Evolutionary conservation across 805 yeast species (phyloP).

Genomic region (Pichia kluyveri): DNA sequence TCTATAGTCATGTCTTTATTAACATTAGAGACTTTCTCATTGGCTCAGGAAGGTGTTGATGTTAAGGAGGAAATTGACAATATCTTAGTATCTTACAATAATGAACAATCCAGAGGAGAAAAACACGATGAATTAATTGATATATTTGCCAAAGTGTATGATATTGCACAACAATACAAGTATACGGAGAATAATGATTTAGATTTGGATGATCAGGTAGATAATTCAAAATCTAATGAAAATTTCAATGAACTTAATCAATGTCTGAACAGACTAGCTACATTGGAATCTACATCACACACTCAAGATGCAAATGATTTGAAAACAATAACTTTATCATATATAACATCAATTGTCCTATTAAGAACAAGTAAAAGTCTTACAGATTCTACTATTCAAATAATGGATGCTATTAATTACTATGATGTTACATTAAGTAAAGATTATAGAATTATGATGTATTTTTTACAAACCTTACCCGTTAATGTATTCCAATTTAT

Average conservation of each 20-base stretch:
- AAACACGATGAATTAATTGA: neutral
- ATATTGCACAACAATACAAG: neutral
- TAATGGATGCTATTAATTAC: constrained; percentile 36
- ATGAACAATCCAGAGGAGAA: too few species aligned
- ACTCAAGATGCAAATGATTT: constrained; percentile 6
- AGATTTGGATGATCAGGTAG: neutral
- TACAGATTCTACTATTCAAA: constrained; percentile 32
- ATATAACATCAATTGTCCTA: constrained; percentile 14
- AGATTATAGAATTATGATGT: constrained; percentile 22
- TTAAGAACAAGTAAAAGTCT: constrained; percentile 20
- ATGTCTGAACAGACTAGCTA: too few species aligned
- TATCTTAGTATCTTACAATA: too few species aligned
- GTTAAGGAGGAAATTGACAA: too few species aligned
- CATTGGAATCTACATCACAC: too few species aligned
- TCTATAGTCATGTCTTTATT: too few species aligned
- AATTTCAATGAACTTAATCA: too few species aligned
- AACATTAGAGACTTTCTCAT: too few species aligned
- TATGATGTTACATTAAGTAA: constrained; percentile 33
- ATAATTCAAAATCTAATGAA: neutral
- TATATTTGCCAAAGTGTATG: neutral
- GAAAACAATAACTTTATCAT: constrained; percentile 17
- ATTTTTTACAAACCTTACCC: constrained; percentile 34
- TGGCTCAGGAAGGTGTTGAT: too few species aligned
- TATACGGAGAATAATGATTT: neutral
- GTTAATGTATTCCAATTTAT: constrained; percentile 12